Base-by-base conservation (phyloP, 257 asterid species). In the Primulina tabacum region DNA sequence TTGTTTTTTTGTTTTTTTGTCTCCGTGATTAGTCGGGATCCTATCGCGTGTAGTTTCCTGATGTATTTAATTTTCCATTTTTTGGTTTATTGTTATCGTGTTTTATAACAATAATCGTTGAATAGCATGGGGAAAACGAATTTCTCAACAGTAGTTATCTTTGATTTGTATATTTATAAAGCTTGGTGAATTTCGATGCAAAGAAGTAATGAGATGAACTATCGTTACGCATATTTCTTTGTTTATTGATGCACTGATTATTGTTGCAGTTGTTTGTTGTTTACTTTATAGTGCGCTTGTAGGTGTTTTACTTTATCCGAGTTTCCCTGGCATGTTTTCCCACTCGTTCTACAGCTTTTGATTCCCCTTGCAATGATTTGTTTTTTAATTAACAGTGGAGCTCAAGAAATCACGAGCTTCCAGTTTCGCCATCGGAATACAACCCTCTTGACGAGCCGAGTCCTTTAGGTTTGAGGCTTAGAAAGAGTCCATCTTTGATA, bases 391-490 rank as follows among this genome's bases (percentile, higher is more conserved):
- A 35, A 69, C 88, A 84, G 85, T 55, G 75, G 84, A 75, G 77
- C 59, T 34, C 62, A 50, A 83, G 67, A 53, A 62, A 76, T 52
- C 69, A 75, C 71, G 82, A 67, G 60, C 62, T 71, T 53, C 69
- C 80, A 1, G 70, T 68, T 35, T 78, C 80, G 64, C 82, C 80
- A 20, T 60, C 77, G 10, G 83, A 77, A 52, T 83, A 79, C 75
- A 86, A 87, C 84, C 90, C 83, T 14, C 85, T 89, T 61, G 87
- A 82, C 66, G 92, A 89, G 79, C 96, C 98, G 43, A 81, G 93
- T 70, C 96, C 97, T 28, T 72, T 89, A 77, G 96, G 96, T 35
- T 84, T 91, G 84, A 69, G 77, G 75, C 85, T 91, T 68, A 86
- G 75, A 38, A 89, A 87, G 84, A 89, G 86, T 65, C 92, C 86